Base-by-base conservation (phyloP, 768 basidiomycete genomes). In the Boletus subparvulus region DNA sequence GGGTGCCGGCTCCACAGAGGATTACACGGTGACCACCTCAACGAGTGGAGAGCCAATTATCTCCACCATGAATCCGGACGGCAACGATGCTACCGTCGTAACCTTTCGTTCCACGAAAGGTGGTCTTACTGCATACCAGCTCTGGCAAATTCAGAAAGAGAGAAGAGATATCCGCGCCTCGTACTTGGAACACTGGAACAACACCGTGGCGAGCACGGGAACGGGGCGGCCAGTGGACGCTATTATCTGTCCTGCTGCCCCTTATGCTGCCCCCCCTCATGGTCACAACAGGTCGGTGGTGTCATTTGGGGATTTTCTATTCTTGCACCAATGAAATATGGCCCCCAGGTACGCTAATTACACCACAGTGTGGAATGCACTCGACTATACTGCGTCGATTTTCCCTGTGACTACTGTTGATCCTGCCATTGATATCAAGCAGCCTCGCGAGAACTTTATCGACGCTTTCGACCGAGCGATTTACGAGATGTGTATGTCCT, bases 191-290 rank as follows among this genome's bases (percentile, higher is more conserved):
- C 71, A 81, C 47, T 91, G 88, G 89, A 78, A 84, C 49, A 74
- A 70, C 6, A 86, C 84, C 0, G 71, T 61, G 11, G 58, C 52
- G 0, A 46, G 62, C 14, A 91, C 88, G 0, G 82, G 81, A 0
- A 92, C 88, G 0, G 87, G 86, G 2, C 73, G 91, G 3, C 86
- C 88, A 6, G 80, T 92, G 7, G 91, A 92, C 65, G 89, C 86
- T 2, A 82, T 93, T 61, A 85, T 92, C 36, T 72, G 77, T 3
- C 87, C 91, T 21, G 77, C 74, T 3, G 84, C 85, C 2, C 77
- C 87, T 2, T 84, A 74, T 64, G 72, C 78, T 1, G 86, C 90
- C 1, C 72, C 82, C 6, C 87, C 84, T 11, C 89, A 90, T 63
- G 88, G 87, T 16, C 67, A 67, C 47, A 80, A 80, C 56, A 75